Conservation (phyloP, 2,329 filamentous ascomycete genomes). For the Claviceps capensis region DNA sequence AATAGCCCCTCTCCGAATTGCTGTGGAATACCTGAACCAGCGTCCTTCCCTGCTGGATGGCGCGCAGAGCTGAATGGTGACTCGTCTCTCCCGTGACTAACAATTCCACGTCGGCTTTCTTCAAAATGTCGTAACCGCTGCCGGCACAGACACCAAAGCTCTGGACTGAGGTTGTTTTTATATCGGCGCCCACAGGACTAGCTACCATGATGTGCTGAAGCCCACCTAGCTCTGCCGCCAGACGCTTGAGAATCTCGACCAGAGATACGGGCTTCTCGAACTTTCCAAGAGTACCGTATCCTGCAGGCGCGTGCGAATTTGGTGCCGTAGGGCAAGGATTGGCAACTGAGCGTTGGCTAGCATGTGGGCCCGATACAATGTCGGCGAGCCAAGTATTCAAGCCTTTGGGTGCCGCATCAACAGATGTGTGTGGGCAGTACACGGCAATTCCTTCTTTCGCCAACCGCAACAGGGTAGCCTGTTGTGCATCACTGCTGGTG, state of each 20-base stretch:
- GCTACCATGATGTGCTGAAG: slow-evolving; percentile 40
- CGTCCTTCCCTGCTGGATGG: slow-evolving; percentile 68
- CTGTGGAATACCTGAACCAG: slow-evolving; percentile 84
- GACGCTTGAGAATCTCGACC: slow-evolving; percentile 29
- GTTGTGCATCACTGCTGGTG: slow-evolving; percentile 73
- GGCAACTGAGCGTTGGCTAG: slow-evolving; percentile 27
- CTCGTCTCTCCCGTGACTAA: slow-evolving; percentile 86
- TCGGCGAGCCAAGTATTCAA: slow-evolving; percentile 92
- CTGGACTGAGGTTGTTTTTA: slow-evolving; percentile 32
- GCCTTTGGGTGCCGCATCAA: slow-evolving; percentile 74
- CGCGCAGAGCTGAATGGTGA: slow-evolving; percentile 81
- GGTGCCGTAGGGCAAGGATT: slow-evolving; percentile 31
- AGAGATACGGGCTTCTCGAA: slow-evolving; percentile 27
- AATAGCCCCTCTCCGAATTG: slow-evolving; percentile 79
- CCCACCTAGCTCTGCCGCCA: slow-evolving; percentile 56
- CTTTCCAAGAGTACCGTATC: slow-evolving; percentile 38
- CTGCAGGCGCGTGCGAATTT: slow-evolving; percentile 30
- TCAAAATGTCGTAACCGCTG: slow-evolving; percentile 66
- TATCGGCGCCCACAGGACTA: slow-evolving; percentile 32
- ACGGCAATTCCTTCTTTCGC: slow-evolving; percentile 82
- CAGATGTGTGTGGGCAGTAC: slow-evolving; percentile 89
- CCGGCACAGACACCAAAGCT: slow-evolving; percentile 82
- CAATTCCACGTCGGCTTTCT: slow-evolving; percentile 57
- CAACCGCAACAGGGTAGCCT: slow-evolving; percentile 69
- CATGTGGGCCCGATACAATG: slow-evolving; percentile 49